Evolutionary conservation across 2,329 filamentous ascomycete genomes (phyloP), one percentile per base, ranked within the genome.

Genomic region (Onygena corvina): DNA sequence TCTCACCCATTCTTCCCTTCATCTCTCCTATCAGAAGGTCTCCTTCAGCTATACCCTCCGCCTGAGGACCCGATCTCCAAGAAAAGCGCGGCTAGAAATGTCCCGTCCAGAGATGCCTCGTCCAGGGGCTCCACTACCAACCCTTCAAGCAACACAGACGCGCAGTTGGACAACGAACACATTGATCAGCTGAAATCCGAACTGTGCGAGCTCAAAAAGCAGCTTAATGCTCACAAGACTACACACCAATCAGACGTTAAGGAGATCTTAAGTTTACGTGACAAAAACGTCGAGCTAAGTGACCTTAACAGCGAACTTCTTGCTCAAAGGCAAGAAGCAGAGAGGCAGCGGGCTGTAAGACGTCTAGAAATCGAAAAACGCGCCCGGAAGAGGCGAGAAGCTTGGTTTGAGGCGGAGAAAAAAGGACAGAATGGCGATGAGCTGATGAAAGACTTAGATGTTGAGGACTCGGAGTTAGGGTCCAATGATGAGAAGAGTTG

Each of bases 331-430:
- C 63, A 64, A 38, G 59, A 58, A 21, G 57, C 62, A 27, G 60
- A 63, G 29, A 55, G 56, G 33, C 58, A 61, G 44, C 64, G 61
- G 52, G 50, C 66, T 27, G 54, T 57, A 36, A 63, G 61, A 5
- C 64, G 64, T 54, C 61, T 60, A 29, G 62, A 61, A 48, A 68
- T 64, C 51, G 66, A 70, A 48, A 64, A 66, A 25, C 61, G 64
- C n/a, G 67, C 64, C 29, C 52, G 58, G n/a, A 63, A 64, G 49
- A 64, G 61, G 48, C 60, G 68, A 50, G 60, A 71, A 55, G 66
- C 66, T 18, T 72, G 68, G 63, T 67, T 71, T 54, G 63, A 66
- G 18, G 68, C 67, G 3, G 68, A 71, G 53, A 71, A 66, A 53
- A 65, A 63, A 50, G 68, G 68, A 21, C 59, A 59, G 50, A 69